Base-by-base conservation (phyloP, 495 filamentous ascomycete species). In the Penicillium canescens region DNA sequence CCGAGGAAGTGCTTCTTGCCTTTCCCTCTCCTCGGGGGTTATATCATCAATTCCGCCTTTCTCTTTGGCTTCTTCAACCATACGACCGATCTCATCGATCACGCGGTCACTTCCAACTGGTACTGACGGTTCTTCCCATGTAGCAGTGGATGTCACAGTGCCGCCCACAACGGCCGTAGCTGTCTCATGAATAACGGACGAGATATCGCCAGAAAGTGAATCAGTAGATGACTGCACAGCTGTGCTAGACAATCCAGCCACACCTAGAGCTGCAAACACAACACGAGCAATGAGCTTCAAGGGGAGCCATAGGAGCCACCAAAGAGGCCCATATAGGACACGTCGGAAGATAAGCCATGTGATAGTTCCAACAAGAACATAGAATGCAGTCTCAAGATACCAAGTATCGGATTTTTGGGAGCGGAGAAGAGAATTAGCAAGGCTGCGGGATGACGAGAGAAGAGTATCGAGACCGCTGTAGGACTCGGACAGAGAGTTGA, bases 331-430 rank as follows among this genome's bases (percentile, higher is more conserved):
- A 72, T 93, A 97, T 7, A 99, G 60, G 7, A 92, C 75, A 6
- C 94, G 74, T 14, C 94, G 76, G 52, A 93, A 94, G 2, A 98
- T 61, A 8, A 99, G 75, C 94, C 94, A 99, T 10, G 70, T 71
- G 31, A 96, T 83, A 6, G 89, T 96, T 3, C 71, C 78, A 12
- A 89, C 36, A 8, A 98, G 79, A 42, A 98, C 71, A 59, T 91
- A 92, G 57, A 98, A 86, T 0, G 92, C 86, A 16, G 86, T 92
- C 70, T 91, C 85, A 24, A 97, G 80, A 61, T 99, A 99, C 94
- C 94, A 99, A 3, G 91, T 94, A 69, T 98, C 94, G 37, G 86
- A 92, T 74, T 97, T 97, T 63, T 92, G 89, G 28, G 89, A 91
- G 59, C 83, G 83, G 33, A 97, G 75, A 42, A 99, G 74, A 21